A percentile compares a stretch with the other conserved stretches of the same genome.
These are phyloP conservation scores for Agaricus blazei DNA, from an alignment of 768 basidiomycete species.

Conservation along the genomic window DNA sequence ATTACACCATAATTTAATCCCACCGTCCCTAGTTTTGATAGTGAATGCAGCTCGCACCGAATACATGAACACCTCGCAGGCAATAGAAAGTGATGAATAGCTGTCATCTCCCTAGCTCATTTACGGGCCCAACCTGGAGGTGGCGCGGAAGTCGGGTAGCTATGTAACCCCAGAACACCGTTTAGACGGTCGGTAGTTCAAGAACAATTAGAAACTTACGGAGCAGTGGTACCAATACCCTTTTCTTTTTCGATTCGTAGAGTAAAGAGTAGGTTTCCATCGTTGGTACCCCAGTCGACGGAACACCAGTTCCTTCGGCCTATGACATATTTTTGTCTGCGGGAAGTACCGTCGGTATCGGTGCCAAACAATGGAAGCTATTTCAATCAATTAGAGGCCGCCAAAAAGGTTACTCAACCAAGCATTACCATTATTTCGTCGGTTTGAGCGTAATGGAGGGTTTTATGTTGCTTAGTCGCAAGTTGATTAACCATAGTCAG, in stretches of 20 bases:
- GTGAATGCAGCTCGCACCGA: too few species aligned
- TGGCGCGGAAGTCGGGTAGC: conserved; percentile 2
- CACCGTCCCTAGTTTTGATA: too few species aligned
- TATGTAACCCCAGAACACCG: not conserved
- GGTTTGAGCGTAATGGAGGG: conserved; percentile 75
- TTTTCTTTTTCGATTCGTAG: conserved; percentile 84
- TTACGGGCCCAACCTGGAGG: conserved; percentile 7
- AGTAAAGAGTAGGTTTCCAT: conserved; percentile 72
- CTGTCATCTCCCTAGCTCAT: not conserved
- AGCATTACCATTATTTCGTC: conserved; percentile 78
- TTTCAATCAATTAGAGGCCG: not conserved
- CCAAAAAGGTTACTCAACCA: not conserved
- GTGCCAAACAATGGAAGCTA: conserved; percentile 73
- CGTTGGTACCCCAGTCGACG: conserved; percentile 50
- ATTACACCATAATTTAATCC: too few species aligned
- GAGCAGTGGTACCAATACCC: conserved; percentile 75
- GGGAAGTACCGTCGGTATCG: conserved; percentile 72
- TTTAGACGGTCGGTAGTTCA: not conserved
- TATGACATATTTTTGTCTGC: conserved; percentile 82
- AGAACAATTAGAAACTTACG: conserved; percentile 39
- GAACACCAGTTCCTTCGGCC: conserved; percentile 86
- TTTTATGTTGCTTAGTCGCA: conserved; percentile 78
- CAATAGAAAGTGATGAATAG: too few species aligned
- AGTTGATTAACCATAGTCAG: conserved; percentile 77
- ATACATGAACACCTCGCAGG: not conserved